These are phyloP conservation scores for Penicillium polonicum DNA, from an alignment of 2,329 filamentous ascomycete genomes.

Conservation along the genomic window DNA sequence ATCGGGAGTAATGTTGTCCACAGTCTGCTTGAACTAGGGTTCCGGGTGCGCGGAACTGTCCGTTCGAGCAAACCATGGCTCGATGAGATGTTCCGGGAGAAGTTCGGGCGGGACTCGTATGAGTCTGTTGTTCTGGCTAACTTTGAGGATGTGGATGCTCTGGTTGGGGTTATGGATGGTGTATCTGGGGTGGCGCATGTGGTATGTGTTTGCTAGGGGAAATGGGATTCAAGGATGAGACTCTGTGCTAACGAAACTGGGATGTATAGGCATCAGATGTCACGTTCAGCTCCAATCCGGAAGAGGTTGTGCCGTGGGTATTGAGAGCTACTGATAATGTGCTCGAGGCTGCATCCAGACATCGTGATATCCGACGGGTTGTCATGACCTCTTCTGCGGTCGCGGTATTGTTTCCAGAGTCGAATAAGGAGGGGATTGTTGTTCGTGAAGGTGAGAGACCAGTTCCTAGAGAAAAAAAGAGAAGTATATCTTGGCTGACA, in stretches of 20 bases:
- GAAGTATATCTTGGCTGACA: background rate
- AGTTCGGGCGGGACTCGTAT: slow-evolving; percentile 26
- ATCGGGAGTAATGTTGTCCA: slow-evolving; percentile 44
- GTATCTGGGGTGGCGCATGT: slow-evolving; percentile 9
- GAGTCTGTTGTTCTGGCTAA: slow-evolving; percentile 21
- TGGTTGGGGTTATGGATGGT: slow-evolving; percentile 25
- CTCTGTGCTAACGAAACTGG: background rate
- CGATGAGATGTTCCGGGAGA: slow-evolving; percentile 25
- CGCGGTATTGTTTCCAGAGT: slow-evolving; percentile 6
- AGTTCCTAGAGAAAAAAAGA: background rate
- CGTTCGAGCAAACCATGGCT: slow-evolving; percentile 38
- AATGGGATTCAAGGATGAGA: background rate
- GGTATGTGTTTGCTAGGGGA: background rate
- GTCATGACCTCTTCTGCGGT: slow-evolving; percentile 22
- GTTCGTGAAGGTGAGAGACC: slow-evolving; percentile 15
- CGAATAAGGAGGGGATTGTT: slow-evolving; percentile 1
- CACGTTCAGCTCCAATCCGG: slow-evolving; percentile 12
- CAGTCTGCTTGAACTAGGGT: slow-evolving; percentile 43
- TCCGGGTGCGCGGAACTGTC: slow-evolving; percentile 46
- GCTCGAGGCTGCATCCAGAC: slow-evolving; percentile 12
- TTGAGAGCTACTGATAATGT: slow-evolving; percentile 12
- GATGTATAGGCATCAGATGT: slow-evolving; percentile 12
- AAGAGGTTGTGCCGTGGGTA: slow-evolving; percentile 9
- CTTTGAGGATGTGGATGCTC: slow-evolving; percentile 1
- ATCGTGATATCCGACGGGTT: slow-evolving; percentile 13